Conservation (phyloP, 2,329 filamentous ascomycete species). For the Colletotrichum sp. region DNA sequence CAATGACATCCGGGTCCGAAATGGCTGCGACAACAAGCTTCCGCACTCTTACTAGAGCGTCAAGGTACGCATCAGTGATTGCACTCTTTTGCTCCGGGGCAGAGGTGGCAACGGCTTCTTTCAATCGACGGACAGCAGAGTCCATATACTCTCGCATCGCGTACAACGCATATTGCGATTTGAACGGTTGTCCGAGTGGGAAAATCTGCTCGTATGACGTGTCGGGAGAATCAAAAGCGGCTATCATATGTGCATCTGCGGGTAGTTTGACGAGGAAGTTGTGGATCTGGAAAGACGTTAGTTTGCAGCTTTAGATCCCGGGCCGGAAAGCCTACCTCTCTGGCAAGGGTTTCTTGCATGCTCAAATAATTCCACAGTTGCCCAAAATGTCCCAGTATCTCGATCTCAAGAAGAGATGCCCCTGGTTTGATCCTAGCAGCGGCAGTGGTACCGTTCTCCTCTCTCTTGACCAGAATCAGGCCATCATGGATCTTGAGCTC, state of each 20-base stretch:
- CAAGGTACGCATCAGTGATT: constrained; percentile 30
- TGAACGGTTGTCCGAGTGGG: constrained; percentile 72
- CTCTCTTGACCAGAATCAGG: constrained; percentile 69
- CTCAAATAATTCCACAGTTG: constrained; percentile 83
- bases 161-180: constrained; percentile 75
- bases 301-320: neutral
- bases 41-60: constrained; percentile 50
- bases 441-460: constrained; percentile 50
- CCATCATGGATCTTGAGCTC: constrained; percentile 72
- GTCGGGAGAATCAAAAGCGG: constrained; percentile 59
- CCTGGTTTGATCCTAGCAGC: constrained; percentile 52
- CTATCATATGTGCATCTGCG: constrained; percentile 66
- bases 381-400: constrained; percentile 82
- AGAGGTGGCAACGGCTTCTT: neutral
- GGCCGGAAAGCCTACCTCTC: constrained; percentile 57
- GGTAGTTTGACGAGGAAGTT: constrained; percentile 75
- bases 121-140: constrained; percentile 36
- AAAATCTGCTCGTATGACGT: constrained; percentile 69
- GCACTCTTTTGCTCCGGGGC: constrained; percentile 18
- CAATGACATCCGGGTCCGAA: constrained; percentile 13
- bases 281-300: constrained; percentile 59
- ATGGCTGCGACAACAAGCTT: constrained; percentile 59
- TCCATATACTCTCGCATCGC: constrained; percentile 68
- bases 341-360: constrained; percentile 72
- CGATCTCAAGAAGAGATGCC: constrained; percentile 72